Evolutionary conservation across 2,329 filamentous ascomycete species (phyloP).

Genomic region (Calcarisporium arbuscula): DNA sequence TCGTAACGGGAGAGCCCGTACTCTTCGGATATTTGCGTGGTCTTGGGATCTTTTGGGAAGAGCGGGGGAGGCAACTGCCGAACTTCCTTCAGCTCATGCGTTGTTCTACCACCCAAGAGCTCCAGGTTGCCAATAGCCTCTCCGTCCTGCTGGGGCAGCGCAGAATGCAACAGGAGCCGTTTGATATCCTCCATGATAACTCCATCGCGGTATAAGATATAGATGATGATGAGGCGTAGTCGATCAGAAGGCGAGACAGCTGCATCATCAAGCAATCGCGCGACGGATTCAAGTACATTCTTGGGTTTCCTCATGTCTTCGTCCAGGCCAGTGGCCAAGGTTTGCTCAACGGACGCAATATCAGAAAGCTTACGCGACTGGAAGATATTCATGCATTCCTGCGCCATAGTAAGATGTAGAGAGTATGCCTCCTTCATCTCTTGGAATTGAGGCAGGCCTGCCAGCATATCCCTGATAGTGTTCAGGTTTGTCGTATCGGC

Average conservation of each 20-base stretch:
- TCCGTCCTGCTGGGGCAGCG: conserved; percentile 66
- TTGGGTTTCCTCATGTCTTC: conserved; percentile 90
- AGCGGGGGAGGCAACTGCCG: conserved; percentile 59
- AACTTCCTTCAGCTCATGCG: conserved; percentile 67
- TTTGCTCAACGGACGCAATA: conserved; percentile 83
- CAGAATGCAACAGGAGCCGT: conserved; percentile 76
- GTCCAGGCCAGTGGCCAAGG: conserved; percentile 83
- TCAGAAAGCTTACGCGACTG: conserved; percentile 79
- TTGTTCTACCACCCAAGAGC: conserved; percentile 69
- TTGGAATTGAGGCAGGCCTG: conserved; percentile 87
- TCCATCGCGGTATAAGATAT: conserved; percentile 79
- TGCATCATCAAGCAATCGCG: conserved; percentile 83
- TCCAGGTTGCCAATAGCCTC: conserved; percentile 73
- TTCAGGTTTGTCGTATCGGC: conserved; percentile 71
- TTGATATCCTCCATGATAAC: conserved; percentile 77
- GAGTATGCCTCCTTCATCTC: conserved; percentile 95
- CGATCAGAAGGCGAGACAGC: conserved; percentile 66
- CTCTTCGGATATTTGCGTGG: conserved; percentile 59
- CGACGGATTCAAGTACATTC: conserved; percentile 77
- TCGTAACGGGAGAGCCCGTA: conserved; percentile 84
- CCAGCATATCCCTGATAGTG: conserved; percentile 95
- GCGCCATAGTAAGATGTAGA: conserved; percentile 90
- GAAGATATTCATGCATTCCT: conserved; percentile 94
- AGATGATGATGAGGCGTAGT: conserved; percentile 78
- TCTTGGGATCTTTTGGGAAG: conserved; percentile 61